Evolutionary conservation across 2,329 filamentous ascomycete genomes (phyloP).

Genomic region (Hypoxylon sp.): DNA sequence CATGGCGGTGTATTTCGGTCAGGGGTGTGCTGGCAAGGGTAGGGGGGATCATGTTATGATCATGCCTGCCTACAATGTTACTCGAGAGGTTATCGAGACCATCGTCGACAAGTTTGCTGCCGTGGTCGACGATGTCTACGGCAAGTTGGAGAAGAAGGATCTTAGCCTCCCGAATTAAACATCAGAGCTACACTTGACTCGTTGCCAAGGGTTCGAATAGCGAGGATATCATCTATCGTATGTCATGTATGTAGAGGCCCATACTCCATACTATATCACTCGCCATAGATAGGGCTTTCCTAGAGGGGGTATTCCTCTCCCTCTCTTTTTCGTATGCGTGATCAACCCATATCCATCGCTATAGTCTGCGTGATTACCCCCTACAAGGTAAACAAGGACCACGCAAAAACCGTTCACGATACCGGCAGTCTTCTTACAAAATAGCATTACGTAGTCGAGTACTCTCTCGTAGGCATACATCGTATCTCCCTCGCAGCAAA

Average conservation of each 20-base stretch:
- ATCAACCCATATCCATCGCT: no score
- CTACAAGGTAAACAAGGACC: neutral
- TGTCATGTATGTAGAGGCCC: neutral
- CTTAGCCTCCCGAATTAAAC: neutral
- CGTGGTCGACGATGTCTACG: slow-evolving; percentile 24
- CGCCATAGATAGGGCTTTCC: no score
- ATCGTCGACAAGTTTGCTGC: slow-evolving; percentile 30
- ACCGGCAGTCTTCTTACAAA: neutral
- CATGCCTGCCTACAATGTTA: slow-evolving; percentile 38
- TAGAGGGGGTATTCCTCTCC: no score
- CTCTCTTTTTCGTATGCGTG: no score
- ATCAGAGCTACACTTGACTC: neutral
- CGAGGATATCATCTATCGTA: neutral
- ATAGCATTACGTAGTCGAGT: neutral
- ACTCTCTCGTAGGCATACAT: neutral
- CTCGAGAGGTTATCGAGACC: slow-evolving; percentile 26
- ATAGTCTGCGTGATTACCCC: no score
- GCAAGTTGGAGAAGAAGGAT: slow-evolving; percentile 9
- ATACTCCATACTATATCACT: no score
- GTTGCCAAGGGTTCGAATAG: neutral
- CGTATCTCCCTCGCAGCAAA: neutral
- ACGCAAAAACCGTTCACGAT: neutral
- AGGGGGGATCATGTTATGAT: slow-evolving; percentile 39
- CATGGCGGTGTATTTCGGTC: slow-evolving; percentile 34
- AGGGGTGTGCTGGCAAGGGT: slow-evolving; percentile 33